A percentile compares a stretch with the other conserved stretches of the same genome.
These are phyloP conservation scores for Saccharomycopsis sp. DNA, from an alignment of 805 yeast genomes.

Conservation along the genomic window DNA sequence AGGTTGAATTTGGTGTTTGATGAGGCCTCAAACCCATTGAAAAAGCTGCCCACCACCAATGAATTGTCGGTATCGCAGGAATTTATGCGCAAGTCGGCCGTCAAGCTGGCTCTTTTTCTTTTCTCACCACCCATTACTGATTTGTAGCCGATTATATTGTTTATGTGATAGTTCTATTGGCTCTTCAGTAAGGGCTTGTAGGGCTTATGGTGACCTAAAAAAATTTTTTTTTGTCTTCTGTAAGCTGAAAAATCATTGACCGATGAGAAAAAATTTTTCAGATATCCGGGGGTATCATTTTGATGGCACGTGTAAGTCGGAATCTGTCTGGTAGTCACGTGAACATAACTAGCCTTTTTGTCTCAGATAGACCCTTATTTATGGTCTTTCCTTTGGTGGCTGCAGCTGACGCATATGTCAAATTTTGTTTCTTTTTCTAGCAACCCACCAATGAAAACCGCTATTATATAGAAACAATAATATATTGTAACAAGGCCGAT, in stretches of 20 bases:
- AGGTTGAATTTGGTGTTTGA: slow-evolving; percentile 53
- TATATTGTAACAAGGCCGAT: too few species aligned
- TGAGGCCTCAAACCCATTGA: slow-evolving; percentile 69
- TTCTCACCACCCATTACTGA: slow-evolving; percentile 24
- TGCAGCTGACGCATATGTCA: too few species aligned
- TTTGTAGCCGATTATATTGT: slow-evolving; percentile 21
- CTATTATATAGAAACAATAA: too few species aligned
- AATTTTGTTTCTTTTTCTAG: too few species aligned
- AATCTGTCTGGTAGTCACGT: too few species aligned
- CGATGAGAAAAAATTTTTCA: slow-evolving; percentile 1
- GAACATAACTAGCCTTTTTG: too few species aligned
- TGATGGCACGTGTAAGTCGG: not conserved
- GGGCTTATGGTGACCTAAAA: slow-evolving; percentile 5
- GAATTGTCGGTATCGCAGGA: slow-evolving; percentile 32
- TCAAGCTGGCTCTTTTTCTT: slow-evolving; percentile 32
- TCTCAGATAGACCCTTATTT: too few species aligned
- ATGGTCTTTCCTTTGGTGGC: too few species aligned
- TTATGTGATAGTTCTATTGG: not conserved
- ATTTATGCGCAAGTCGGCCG: slow-evolving; percentile 35
- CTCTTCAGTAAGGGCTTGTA: slow-evolving; percentile 1
- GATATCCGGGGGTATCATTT: not conserved
- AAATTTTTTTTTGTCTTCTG: not conserved
- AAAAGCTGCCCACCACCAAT: slow-evolving; percentile 61
- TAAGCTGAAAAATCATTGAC: too few species aligned
- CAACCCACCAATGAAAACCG: too few species aligned